These are phyloP conservation scores for Gossypium schwendimanii DNA, from an alignment of 441 rosid species.

Conservation along the genomic window DNA sequence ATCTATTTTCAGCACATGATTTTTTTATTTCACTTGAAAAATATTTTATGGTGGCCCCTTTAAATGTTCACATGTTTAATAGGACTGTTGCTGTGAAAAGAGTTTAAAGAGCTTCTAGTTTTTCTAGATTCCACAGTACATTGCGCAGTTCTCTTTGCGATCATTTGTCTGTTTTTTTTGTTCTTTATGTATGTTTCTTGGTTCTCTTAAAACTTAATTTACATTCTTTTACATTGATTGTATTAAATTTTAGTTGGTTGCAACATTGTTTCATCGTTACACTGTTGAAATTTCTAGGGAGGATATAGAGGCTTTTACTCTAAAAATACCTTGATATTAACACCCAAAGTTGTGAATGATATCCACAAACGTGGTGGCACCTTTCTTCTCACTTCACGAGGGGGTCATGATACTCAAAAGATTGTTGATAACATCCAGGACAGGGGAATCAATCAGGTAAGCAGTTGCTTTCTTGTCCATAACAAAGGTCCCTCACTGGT, in stretches of 20 bases:
- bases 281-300: slow-evolving; percentile 30
- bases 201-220: not conserved
- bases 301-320: slow-evolving; percentile 67
- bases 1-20: not conserved
- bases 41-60: not conserved
- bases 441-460: slow-evolving; percentile 63
- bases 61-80: not conserved
- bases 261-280: not conserved
- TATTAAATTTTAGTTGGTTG: not conserved
- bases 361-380: slow-evolving; percentile 73
- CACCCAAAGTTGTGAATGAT: slow-evolving; percentile 58
- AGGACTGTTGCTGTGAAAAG: not conserved
- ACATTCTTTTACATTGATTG: slow-evolving; percentile 1
- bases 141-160: not conserved
- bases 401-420: slow-evolving; percentile 64
- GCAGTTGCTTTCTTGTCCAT: slow-evolving; percentile 10
- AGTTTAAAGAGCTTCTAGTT: not conserved
- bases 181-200: not conserved
- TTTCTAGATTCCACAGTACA: not conserved
- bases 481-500: not conserved
- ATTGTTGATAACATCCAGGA: slow-evolving; percentile 72
- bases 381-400: slow-evolving; percentile 61
- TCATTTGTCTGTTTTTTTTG: not conserved
- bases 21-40: not conserved
- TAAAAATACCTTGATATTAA: slow-evolving; percentile 42